Evolutionary conservation across 495 filamentous ascomycete species (phyloP).

Genomic region (Articulospora tetracladia): DNA sequence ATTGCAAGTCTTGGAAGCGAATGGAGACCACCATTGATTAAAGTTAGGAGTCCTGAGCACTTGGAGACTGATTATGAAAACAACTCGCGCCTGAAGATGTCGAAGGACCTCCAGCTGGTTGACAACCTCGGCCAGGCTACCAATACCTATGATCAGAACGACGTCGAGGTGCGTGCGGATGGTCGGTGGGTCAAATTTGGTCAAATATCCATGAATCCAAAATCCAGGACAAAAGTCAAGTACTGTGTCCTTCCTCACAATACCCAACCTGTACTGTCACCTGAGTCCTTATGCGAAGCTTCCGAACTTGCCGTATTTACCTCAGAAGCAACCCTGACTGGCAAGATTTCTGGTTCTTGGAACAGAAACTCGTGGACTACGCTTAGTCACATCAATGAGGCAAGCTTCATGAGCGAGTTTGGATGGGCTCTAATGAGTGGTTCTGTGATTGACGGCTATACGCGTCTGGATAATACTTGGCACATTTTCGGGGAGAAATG

Average conservation of each 20-base stretch:
- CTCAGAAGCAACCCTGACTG: not conserved
- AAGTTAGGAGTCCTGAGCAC: not conserved
- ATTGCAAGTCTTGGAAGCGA: constrained; percentile 37
- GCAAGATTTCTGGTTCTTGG: not conserved
- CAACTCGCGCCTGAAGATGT: too few relatives aligned
- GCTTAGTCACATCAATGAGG: not conserved
- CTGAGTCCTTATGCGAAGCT: not conserved
- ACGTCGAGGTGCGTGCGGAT: not conserved
- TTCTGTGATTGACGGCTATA: constrained; percentile 13
- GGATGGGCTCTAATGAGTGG: constrained; percentile 27
- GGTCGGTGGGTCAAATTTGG: too few relatives aligned
- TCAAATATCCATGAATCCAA: too few relatives aligned
- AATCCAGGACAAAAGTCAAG: not conserved
- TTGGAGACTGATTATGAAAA: too few relatives aligned
- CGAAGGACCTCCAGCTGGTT: not conserved
- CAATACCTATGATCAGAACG: not conserved
- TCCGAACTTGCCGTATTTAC: not conserved
- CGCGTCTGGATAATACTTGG: constrained; percentile 4
- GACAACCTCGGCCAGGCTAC: not conserved
- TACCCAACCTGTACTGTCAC: too few relatives aligned
- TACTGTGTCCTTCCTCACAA: not conserved
- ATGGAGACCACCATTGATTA: not conserved
- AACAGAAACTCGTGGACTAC: not conserved
- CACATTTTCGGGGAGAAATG: not conserved
- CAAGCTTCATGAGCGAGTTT: not conserved